These are phyloP conservation scores for Castanea sativa DNA, from an alignment of 306 rosid species.

Conservation along the genomic window DNA sequence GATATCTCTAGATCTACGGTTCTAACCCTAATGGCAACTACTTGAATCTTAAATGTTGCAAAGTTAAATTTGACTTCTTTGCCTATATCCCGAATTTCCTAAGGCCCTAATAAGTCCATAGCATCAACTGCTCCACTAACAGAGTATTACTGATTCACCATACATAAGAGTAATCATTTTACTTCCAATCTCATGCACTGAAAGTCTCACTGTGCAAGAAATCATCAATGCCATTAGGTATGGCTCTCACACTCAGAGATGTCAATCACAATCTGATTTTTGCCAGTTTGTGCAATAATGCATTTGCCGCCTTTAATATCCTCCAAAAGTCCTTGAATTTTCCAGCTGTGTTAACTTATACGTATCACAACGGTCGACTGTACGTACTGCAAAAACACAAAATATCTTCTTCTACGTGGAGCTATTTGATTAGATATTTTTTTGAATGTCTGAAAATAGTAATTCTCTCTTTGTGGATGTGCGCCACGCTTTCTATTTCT, in stretches of 20 bases:
- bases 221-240: slow-evolving; percentile 15
- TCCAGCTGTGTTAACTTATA: not conserved
- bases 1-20: too few species aligned
- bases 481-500: slow-evolving; percentile 6
- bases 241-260: not conserved
- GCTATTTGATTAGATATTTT: not conserved
- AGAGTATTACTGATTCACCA: too few species aligned
- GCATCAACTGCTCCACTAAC: not conserved
- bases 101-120: too few species aligned
- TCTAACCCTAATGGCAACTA: too few species aligned
- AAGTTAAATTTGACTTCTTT: too few species aligned
- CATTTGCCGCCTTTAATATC: not conserved
- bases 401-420: slow-evolving; percentile 14
- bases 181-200: too few species aligned
- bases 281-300: not conserved
- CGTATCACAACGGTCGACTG: not conserved
- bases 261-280: not conserved
- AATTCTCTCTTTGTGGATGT: slow-evolving; percentile 2
- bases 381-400: not conserved
- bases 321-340: not conserved
- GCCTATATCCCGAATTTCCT: too few species aligned
- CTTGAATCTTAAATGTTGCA: too few species aligned
- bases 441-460: too few species aligned
- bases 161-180: too few species aligned
- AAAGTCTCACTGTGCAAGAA: slow-evolving; percentile 5